Evolutionary conservation across 768 basidiomycete species (phyloP).

Genomic region (Imleria badia): DNA sequence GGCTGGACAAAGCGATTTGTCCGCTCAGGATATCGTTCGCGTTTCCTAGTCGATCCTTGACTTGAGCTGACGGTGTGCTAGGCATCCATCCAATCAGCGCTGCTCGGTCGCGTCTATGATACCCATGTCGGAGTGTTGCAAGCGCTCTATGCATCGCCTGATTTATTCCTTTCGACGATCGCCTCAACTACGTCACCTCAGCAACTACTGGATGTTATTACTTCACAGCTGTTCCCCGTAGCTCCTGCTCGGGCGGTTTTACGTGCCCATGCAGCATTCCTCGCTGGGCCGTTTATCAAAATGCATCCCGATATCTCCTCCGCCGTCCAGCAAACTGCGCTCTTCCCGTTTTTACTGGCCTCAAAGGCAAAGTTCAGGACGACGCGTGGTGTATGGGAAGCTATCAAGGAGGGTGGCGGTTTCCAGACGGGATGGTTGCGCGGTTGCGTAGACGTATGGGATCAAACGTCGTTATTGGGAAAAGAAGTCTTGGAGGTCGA

Average conservation of each 20-base stretch:
- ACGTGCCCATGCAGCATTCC: constrained; percentile 56
- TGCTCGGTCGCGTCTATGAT: constrained; percentile 72
- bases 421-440: constrained; percentile 42
- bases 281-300: constrained; percentile 45
- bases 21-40: constrained; percentile 38
- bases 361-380: constrained; percentile 72
- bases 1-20: constrained; percentile 17
- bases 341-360: constrained; percentile 76
- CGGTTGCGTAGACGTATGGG: constrained; percentile 52
- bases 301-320: constrained; percentile 27
- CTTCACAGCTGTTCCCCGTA: constrained; percentile 29
- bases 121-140: constrained; percentile 58
- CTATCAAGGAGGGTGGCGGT: constrained; percentile 43
- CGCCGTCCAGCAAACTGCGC: constrained; percentile 46
- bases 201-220: constrained; percentile 22
- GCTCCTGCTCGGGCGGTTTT: constrained; percentile 54
- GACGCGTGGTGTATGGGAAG: constrained; percentile 68
- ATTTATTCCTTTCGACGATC: constrained; percentile 41
- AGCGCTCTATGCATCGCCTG: constrained; percentile 59
- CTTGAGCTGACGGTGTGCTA: constrained; percentile 23
- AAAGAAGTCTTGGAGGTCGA: constrained; percentile 31
- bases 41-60: background rate
- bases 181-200: constrained; percentile 16
- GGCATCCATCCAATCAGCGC: constrained; percentile 59
- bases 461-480: constrained; percentile 25